A percentile compares a stretch with the other conserved stretches of the same genome.
These are phyloP conservation scores for Mimosa pudica DNA, from an alignment of 306 rosid species.

Conservation along the genomic window DNA sequence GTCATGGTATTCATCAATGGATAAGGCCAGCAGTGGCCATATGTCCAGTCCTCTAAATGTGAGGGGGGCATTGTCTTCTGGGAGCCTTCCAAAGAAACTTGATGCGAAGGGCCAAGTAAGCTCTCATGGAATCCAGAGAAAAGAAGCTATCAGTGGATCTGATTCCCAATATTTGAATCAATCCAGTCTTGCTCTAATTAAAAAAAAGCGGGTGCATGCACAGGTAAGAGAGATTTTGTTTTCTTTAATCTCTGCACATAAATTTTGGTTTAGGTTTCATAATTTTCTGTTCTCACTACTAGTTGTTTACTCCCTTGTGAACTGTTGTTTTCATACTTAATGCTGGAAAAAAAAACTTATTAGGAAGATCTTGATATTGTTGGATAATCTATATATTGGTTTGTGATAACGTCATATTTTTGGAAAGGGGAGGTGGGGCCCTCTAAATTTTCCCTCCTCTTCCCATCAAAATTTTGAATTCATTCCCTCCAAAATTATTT, in stretches of 20 bases:
- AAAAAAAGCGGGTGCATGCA: constrained; percentile 85
- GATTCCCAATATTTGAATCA: constrained; percentile 68
- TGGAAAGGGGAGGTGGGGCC: too few species aligned
- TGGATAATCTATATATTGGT: neutral
- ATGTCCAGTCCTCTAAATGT: constrained; percentile 56
- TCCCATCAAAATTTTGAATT: too few species aligned
- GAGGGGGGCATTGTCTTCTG: constrained; percentile 63
- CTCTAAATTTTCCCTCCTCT: too few species aligned
- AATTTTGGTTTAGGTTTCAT: neutral
- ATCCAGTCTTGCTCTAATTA: constrained; percentile 67
- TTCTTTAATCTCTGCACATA: neutral
- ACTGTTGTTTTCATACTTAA: constrained; percentile 24
- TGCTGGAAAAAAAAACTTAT: constrained; percentile 5
- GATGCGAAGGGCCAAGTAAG: constrained; percentile 63
- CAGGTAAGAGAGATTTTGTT: constrained; percentile 56
- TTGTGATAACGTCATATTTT: constrained; percentile 1
- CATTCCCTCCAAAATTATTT: too few species aligned
- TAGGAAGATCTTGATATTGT: neutral
- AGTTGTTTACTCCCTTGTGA: constrained; percentile 22
- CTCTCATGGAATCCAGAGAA: constrained; percentile 61
- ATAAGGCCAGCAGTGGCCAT: constrained; percentile 57
- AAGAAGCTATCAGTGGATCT: constrained; percentile 71
- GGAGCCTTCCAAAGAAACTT: constrained; percentile 62
- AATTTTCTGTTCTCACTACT: constrained; percentile 15
- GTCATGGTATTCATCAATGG: constrained; percentile 65